A percentile compares a stretch with the other conserved stretches of the same genome.
Evolutionary conservation across 2,329 filamentous ascomycete genomes (phyloP).

Genomic region (Dactylellina cionopaga): DNA sequence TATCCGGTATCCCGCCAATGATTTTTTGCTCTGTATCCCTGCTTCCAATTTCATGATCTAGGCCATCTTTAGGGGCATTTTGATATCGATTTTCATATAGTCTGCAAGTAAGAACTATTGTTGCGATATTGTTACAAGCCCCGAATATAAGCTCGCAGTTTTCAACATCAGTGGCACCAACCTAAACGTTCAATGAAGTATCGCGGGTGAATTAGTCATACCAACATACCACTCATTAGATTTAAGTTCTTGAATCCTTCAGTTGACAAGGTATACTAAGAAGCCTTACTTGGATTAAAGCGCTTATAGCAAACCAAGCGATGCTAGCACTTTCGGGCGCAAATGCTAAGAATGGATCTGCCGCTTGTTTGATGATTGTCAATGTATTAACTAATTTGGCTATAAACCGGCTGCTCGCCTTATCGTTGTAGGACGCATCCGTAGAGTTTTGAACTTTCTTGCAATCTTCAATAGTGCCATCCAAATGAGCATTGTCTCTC

Average conservation of each 20-base stretch:
- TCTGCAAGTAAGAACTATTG: slow-evolving; percentile 37
- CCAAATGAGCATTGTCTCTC: slow-evolving; percentile 39
- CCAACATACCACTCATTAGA: neutral
- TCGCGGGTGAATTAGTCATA: neutral
- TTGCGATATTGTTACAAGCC: slow-evolving; percentile 43
- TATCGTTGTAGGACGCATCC: slow-evolving; percentile 33
- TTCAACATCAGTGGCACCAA: slow-evolving; percentile 36
- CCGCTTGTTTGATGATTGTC: slow-evolving; percentile 33
- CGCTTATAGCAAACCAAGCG: slow-evolving; percentile 47
- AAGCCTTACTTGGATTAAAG: slow-evolving; percentile 26
- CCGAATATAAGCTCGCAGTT: slow-evolving; percentile 46
- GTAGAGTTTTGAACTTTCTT: slow-evolving; percentile 34
- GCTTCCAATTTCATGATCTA: slow-evolving; percentile 20
- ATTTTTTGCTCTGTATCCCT: slow-evolving; percentile 40
- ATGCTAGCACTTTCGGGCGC: slow-evolving; percentile 46
- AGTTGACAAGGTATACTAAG: neutral
- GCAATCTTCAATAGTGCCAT: slow-evolving; percentile 37
- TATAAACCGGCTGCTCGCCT: slow-evolving; percentile 17
- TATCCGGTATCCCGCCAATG: slow-evolving; percentile 37
- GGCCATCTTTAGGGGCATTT: slow-evolving; percentile 6
- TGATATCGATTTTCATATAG: slow-evolving; percentile 44
- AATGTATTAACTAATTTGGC: slow-evolving; percentile 20
- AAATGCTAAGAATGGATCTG: slow-evolving; percentile 43
- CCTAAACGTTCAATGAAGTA: no score
- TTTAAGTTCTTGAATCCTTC: no score